A percentile compares a stretch with the other conserved stretches of the same genome.
phyloP scores from a whole-genome alignment of 768 basidiomycete genomes.

The Pleurotus djamor region DNA sequence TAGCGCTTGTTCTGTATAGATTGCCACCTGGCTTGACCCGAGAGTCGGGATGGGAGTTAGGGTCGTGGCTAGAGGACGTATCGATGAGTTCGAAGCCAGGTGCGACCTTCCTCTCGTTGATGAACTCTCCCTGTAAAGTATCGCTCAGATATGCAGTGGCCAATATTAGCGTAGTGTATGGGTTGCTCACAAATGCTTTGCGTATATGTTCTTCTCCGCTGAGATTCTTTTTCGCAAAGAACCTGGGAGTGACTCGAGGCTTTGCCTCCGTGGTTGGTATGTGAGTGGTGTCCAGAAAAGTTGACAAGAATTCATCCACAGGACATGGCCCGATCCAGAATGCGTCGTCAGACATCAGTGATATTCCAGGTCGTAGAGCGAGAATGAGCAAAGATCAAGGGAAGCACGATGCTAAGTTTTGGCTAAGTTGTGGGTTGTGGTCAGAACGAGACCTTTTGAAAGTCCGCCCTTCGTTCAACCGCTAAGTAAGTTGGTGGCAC shows the following conservation, averaged over 20 bases:
- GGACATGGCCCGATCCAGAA: conserved; percentile 31
- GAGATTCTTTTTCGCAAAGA: no score
- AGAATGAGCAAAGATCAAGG: no score
- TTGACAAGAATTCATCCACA: conserved; percentile 23
- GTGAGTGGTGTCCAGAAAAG: not conserved
- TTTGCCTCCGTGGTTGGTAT: not conserved
- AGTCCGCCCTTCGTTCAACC: no score
- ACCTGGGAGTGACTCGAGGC: not conserved
- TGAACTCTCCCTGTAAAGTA: not conserved
- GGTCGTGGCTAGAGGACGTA: not conserved
- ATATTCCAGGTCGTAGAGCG: no score
- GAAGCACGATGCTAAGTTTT: no score
- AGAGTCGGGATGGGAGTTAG: not conserved
- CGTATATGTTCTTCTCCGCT: no score
- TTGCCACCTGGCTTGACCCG: not conserved
- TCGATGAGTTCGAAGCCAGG: not conserved
- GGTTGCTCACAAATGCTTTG: no score
- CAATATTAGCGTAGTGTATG: no score
- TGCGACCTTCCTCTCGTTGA: not conserved
- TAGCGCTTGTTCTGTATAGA: not conserved
- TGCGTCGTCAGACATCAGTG: not conserved
- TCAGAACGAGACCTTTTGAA: no score
- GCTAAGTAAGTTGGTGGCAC: no score
- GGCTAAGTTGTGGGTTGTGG: no score
- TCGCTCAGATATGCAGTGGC: not conserved